Conservation (phyloP, 768 basidiomycete species). For the Kwoniella shandongensis region DNA sequence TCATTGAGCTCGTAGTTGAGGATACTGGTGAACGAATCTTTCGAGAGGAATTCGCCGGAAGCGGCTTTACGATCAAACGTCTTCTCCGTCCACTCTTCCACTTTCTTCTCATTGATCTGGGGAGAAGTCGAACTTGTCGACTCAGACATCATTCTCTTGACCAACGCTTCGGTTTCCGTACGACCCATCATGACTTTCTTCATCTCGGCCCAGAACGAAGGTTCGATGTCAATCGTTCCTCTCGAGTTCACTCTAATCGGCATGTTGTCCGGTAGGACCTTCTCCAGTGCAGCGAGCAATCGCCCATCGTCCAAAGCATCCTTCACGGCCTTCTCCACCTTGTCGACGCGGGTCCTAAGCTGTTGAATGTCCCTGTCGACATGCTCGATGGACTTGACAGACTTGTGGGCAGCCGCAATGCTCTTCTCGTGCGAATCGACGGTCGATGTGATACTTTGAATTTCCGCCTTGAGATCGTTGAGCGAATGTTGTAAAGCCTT, state of each 20-base stretch:
- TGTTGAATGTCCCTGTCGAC: constrained; percentile 32
- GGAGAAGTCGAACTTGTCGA: constrained; percentile 1
- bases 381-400: constrained; percentile 13
- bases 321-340: constrained; percentile 46
- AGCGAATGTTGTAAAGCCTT: constrained; percentile 9
- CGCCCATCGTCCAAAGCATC: constrained; percentile 46
- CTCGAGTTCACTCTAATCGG: constrained; percentile 46
- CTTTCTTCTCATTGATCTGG: constrained; percentile 11
- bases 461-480: constrained; percentile 11
- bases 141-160: constrained; percentile 34
- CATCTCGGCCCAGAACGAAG: constrained; percentile 56
- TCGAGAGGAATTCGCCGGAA: constrained; percentile 48
- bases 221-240: constrained; percentile 51
- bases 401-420: background rate
- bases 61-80: constrained; percentile 41
- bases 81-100: constrained; percentile 48
- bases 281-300: constrained; percentile 50
- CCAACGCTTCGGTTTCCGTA: constrained; percentile 35
- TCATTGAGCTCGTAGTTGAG: constrained; percentile 51
- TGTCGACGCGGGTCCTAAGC: constrained; percentile 35
- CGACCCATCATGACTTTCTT: constrained; percentile 52
- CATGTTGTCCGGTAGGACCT: constrained; percentile 53
- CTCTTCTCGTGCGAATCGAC: constrained; percentile 14
- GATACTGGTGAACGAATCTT: constrained; percentile 50
- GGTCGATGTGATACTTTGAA: constrained; percentile 13